Conservation (phyloP, 2,329 filamentous ascomycete genomes). For the Fusarium tjaetaba region DNA sequence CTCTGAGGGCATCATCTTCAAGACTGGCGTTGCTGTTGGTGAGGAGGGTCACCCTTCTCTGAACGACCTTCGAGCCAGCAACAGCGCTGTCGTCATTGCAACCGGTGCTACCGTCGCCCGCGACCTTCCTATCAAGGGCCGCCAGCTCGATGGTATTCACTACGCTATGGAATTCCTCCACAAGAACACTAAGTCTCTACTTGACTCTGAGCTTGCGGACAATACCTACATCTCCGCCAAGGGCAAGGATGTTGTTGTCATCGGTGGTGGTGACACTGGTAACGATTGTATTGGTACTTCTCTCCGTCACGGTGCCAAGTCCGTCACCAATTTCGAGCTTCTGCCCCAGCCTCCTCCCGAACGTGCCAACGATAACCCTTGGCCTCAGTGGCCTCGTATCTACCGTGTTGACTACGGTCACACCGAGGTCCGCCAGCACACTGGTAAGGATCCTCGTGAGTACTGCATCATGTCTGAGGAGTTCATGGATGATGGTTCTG, state of each 20-base stretch:
- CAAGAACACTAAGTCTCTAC: conserved; percentile 96
- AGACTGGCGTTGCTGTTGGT: conserved; percentile 80
- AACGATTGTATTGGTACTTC: conserved; percentile 99
- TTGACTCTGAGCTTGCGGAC: conserved; percentile 88
- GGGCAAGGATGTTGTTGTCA: conserved; percentile 94
- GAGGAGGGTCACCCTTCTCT: conserved; percentile 73
- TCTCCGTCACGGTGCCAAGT: conserved; percentile 93
- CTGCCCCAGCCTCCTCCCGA: conserved; percentile 91
- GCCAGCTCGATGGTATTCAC: conserved; percentile 89
- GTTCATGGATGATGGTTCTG: conserved; percentile 88
- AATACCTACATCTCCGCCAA: conserved; percentile 92
- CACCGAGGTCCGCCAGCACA: conserved; percentile 93
- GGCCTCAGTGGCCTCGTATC: conserved; percentile 98
- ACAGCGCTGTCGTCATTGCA: conserved; percentile 88
- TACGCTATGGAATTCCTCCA: conserved; percentile 98
- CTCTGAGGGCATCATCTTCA: conserved; percentile 84
- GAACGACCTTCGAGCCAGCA: conserved; percentile 74
- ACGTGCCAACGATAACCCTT: conserved; percentile 93
- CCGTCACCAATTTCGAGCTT: conserved; percentile 95
- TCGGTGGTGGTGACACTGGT: conserved; percentile 96
- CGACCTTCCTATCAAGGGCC: conserved; percentile 89
- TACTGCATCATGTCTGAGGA: conserved; percentile 99
- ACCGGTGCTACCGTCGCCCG: conserved; percentile 94
- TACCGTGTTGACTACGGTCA: conserved; percentile 99
- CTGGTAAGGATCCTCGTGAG: conserved; percentile 94